Evolutionary conservation across 2,329 filamentous ascomycete genomes (phyloP), one percentile per base, ranked within the genome.

Genomic region (Neofusicoccum cordaticola): DNA sequence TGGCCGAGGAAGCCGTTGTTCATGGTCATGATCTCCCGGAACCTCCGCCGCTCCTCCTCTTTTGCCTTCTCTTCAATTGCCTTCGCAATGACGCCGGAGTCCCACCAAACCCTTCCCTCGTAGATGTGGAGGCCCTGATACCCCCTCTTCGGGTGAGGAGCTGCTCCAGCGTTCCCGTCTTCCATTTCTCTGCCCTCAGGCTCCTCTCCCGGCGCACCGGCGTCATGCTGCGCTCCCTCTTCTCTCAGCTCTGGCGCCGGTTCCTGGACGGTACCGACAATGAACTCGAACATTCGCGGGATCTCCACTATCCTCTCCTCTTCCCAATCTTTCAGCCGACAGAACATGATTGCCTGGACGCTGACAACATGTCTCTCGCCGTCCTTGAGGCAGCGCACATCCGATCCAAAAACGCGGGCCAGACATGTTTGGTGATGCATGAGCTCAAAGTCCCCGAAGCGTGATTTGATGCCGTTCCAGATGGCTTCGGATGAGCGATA

Each of bases 51-150:
- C 15, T 58, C 44, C 35, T 64, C 62, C 45, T 64, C 62, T n/a
- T 60, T 64, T 4, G 37, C 17, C 37, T 50, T 58, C 34, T 64
- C 62, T 15, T 58, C 45, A 13, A 58, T 52, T 1, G 62, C 62
- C 12, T 34, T 48, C 12, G 53, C 37, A 8, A 64, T 45, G 17
- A 51, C 62, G 17, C 62, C 62, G 1, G 62, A 51, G 34, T 64
- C 62, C 62, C 62, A 64, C 62, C 62, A 64, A 2, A 58, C 53
- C 12, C 53, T 31, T 12, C 34, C 52, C 45, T 64, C 62, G 45
- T 58, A 64, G 35, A 64, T 58, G 19, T 64, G 62, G 7, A 64
- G 53, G n/a, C 53, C 62, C n/a, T 64, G 45, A n/a, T 51, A 44
- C 2, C 62, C 62, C 57, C 62, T 57, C 31, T 57, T 63, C 9